Evolutionary conservation across 768 basidiomycete genomes (phyloP).

Genomic region (Naematelia aurantialba): DNA sequence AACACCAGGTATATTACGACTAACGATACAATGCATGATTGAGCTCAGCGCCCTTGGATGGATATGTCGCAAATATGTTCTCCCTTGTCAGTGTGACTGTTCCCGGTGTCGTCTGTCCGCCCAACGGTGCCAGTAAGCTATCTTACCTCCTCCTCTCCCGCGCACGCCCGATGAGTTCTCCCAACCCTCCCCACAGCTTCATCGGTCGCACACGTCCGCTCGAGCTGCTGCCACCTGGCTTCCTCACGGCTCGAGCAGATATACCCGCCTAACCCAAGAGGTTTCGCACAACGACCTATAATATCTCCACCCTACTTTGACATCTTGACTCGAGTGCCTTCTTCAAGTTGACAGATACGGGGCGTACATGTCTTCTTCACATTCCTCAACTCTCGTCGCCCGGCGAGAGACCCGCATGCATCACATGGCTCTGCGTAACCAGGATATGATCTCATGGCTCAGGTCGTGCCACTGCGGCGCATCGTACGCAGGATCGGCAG

Average conservation of each 20-base stretch:
- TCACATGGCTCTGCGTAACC: constrained; percentile 35
- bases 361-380: constrained; percentile 28
- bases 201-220: not conserved
- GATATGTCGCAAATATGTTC: no score
- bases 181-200: constrained; percentile 2
- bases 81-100: no score
- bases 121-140: no score
- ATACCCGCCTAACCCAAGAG: not conserved
- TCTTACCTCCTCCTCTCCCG: no score
- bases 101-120: no score
- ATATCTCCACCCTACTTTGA: constrained; percentile 34
- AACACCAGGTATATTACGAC: not conserved
- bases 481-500: constrained; percentile 3
- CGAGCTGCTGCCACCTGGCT: not conserved
- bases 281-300: not conserved
- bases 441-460: constrained; percentile 22
- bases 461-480: constrained; percentile 9
- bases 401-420: not conserved
- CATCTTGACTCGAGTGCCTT: constrained; percentile 34
- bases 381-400: no score
- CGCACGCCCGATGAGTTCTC: no score
- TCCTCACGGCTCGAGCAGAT: not conserved
- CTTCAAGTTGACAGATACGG: constrained; percentile 49
- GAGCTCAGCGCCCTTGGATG: no score
- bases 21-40: constrained; percentile 7